These are phyloP conservation scores for Zopfochytrium polystomum DNA, from an alignment of 371 early-diverging fungal species.

Conservation along the genomic window DNA sequence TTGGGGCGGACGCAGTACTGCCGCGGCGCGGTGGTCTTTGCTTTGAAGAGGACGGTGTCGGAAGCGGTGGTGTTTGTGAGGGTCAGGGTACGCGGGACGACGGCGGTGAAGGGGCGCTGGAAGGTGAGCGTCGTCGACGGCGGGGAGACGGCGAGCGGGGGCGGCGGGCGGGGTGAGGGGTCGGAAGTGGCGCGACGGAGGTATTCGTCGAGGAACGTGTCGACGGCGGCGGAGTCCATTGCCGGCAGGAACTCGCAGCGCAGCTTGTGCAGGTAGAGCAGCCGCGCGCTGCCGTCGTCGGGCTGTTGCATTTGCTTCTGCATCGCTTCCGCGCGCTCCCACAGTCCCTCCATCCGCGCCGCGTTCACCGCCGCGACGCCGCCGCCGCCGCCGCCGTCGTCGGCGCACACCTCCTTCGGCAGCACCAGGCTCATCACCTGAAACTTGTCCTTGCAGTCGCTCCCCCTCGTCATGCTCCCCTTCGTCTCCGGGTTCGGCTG, in stretches of 20 bases:
- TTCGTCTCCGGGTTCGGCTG: constrained; percentile 88
- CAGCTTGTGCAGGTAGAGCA: constrained; percentile 43
- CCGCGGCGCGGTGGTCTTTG: constrained; percentile 98
- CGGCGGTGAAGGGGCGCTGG: constrained; percentile 66
- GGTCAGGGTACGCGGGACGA: constrained; percentile 56
- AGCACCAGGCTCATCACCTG: constrained; percentile 82
- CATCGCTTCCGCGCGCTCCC: constrained; percentile 43
- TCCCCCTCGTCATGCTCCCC: constrained; percentile 73
- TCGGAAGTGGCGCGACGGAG: neutral
- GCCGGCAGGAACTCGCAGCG: constrained; percentile 33
- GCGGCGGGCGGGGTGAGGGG: constrained; percentile 6
- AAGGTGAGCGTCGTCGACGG: constrained; percentile 25
- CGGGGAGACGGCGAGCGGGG: neutral
- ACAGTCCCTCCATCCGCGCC: constrained; percentile 35
- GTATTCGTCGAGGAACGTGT: neutral
- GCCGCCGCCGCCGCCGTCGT: constrained; percentile 20
- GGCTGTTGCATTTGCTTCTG: no score
- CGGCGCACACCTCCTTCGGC: constrained; percentile 26
- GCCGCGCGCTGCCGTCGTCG: constrained; percentile 27
- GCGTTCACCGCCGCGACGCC: constrained; percentile 28
- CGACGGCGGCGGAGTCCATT: constrained; percentile 1
- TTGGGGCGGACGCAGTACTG: constrained; percentile 95
- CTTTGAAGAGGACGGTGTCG: constrained; percentile 81
- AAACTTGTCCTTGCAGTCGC: constrained; percentile 91
- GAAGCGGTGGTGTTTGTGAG: constrained; percentile 66